Conservation (phyloP, 371 early-diverging fungal species). For the Apophysomyces ossiformis region DNA sequence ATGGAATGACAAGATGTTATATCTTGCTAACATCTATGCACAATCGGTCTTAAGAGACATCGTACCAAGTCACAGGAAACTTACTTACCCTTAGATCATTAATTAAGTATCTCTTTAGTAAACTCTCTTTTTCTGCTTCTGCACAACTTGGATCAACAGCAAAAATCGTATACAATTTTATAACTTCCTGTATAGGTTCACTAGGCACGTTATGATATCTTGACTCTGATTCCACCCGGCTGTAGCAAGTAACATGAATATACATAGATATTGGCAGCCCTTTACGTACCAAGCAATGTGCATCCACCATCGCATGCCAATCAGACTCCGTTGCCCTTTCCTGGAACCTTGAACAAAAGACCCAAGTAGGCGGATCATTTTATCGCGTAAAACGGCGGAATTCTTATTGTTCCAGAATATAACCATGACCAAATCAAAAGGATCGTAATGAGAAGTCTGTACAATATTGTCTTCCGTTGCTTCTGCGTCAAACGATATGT, state of each 20-base stretch:
- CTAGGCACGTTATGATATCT: background rate
- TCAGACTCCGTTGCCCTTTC: constrained; percentile 26
- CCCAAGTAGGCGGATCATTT: constrained; percentile 29
- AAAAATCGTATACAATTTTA: constrained; percentile 19
- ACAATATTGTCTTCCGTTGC: constrained; percentile 21
- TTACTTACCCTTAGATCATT: constrained; percentile 35
- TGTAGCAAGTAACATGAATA: background rate
- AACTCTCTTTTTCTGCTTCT: constrained; percentile 12
- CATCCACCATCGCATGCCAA: constrained; percentile 50
- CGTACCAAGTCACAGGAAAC: background rate
- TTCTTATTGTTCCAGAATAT: constrained; percentile 31
- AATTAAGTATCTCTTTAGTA: constrained; percentile 24
- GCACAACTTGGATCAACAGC: constrained; percentile 17
- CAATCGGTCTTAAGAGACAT: background rate
- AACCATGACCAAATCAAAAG: constrained; percentile 33
- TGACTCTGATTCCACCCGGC: background rate
- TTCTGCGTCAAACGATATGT: constrained; percentile 12
- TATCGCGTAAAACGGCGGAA: constrained; percentile 22
- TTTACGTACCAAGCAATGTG: constrained; percentile 37
- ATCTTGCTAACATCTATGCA: constrained; percentile 36
- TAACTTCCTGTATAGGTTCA: constrained; percentile 23
- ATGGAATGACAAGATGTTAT: constrained; percentile 28
- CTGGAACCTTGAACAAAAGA: constrained; percentile 28
- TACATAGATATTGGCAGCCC: background rate
- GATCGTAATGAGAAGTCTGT: constrained; percentile 25